phyloP scores from a whole-genome alignment of 805 yeast species.

The Kluyveromyces nonfermentans region DNA sequence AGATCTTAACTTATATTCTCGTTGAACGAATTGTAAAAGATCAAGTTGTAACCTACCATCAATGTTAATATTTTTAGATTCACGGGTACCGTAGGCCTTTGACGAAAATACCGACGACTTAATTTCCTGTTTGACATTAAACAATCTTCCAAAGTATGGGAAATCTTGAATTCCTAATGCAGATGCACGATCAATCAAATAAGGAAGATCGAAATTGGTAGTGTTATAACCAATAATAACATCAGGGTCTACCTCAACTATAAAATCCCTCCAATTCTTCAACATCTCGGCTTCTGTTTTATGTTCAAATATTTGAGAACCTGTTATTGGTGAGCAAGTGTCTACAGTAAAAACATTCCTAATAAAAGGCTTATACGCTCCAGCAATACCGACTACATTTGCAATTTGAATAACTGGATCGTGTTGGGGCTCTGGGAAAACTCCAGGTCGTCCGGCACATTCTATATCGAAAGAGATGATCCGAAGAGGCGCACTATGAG shows the following conservation, averaged over 20 bases:
- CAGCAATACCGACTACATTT: conserved; percentile 78
- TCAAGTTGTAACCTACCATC: conserved; percentile 97
- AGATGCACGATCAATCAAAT: conserved; percentile 75
- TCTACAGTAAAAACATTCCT: conserved; percentile 91
- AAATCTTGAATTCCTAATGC: conserved; percentile 57
- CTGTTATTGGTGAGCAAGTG: conserved; percentile 87
- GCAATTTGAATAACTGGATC: conserved; percentile 98
- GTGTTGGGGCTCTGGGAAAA: conserved; percentile 88
- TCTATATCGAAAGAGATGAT: conserved; percentile 93
- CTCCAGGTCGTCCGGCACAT: conserved; percentile 95
- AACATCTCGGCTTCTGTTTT: conserved; percentile 75
- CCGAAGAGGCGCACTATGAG: conserved; percentile 86
- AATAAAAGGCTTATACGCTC: conserved; percentile 73
- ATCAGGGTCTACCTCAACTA: conserved; percentile 83
- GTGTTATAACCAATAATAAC: conserved; percentile 95
- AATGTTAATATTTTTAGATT: conserved; percentile 80
- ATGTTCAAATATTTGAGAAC: conserved; percentile 77
- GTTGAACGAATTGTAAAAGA: conserved; percentile 80
- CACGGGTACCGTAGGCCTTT: conserved; percentile 93
- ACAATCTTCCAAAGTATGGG: conserved; percentile 81
- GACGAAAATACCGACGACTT: conserved; percentile 82
- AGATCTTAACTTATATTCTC: conserved; percentile 91
- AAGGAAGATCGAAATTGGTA: conserved; percentile 91
- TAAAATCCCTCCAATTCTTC: conserved; percentile 76
- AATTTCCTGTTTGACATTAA: conserved; percentile 59